Base-by-base conservation (phyloP, 768 basidiomycete species). In the Sporobolomyces pararoseus region DNA sequence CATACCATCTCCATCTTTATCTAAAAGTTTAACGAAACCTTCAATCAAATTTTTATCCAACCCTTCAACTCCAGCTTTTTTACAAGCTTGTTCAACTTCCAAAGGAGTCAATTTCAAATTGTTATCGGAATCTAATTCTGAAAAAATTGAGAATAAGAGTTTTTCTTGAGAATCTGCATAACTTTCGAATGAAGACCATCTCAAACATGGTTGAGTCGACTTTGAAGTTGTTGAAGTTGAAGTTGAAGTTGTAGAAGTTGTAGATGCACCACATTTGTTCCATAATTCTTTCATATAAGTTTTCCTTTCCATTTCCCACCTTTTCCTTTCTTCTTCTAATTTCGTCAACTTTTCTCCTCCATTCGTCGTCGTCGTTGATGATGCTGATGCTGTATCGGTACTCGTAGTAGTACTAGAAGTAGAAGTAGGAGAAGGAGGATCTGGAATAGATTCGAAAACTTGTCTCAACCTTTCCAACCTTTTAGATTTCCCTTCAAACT, bases 281-380 rank as follows among this genome's bases (percentile, higher is more conserved):
- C 88, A 80, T 49, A 96, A 80, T 78, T 95, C 92, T 74, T 85
- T 84, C 74, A 89, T 86, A 80, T 95, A 95, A 80, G 86, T 84
- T 54, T 82, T 84, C 75, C 86, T 82, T 74, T 90, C 81, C 75
- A 83, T 80, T 75, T 86, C 84, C 21, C 87, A 90, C 68, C 84
- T 78, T 12, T 63, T 32, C 76, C 85, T 84, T 44, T 79, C 79
- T 52, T 81, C 86, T 70, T 87, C 73, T n/a, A 71, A 72, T 25
- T 75, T 70, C 29, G 72, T 9, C 39, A 42, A 17, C 64, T 39
- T 72, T 73, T 32, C 34, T 47, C 42, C 27, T 14, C 42, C 25
- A 42, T 9, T 59, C 37, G 55, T 42, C 35, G 52, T 31, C 52
- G 52, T 31, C 52, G 32, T 29, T 53, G 6, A 7, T 29, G 52